phyloP scores from a whole-genome alignment of 768 basidiomycete species.

The Serendipita sp. region DNA sequence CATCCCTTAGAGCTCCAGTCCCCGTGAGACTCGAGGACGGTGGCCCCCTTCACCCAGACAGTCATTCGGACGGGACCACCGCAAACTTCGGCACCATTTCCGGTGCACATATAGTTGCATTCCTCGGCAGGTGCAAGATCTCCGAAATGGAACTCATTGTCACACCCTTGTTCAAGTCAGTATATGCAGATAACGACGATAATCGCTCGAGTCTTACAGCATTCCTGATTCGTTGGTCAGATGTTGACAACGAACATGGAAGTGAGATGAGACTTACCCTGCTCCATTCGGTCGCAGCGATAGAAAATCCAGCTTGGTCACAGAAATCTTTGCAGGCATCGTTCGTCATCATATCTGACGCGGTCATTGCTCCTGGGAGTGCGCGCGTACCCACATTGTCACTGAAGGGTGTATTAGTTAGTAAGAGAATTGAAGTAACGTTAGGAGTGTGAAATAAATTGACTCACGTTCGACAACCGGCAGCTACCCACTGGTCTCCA shows the following conservation, averaged over 20 bases:
- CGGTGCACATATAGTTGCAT: constrained; percentile 8
- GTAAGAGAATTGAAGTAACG: not conserved
- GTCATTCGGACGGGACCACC: not conserved
- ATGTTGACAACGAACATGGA: too few species aligned
- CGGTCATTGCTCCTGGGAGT: not conserved
- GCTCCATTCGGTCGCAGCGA: constrained; percentile 1
- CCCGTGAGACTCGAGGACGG: not conserved
- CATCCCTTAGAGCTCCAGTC: not conserved
- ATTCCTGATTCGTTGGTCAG: too few species aligned
- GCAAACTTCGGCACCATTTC: constrained; percentile 1
- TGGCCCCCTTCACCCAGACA: not conserved
- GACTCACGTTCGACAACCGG: not conserved
- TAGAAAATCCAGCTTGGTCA: not conserved
- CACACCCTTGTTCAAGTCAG: not conserved
- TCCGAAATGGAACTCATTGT: not conserved
- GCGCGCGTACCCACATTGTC: not conserved
- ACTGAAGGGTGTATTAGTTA: too few species aligned
- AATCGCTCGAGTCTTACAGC: too few species aligned
- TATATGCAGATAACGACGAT: too few species aligned
- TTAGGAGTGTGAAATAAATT: not conserved
- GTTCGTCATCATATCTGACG: not conserved
- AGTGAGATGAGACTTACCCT: not conserved
- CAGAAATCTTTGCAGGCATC: not conserved
- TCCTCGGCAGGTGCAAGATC: not conserved
- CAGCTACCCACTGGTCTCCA: not conserved